A percentile compares a stretch with the other conserved stretches of the same genome.
phyloP scores from a whole-genome alignment of 176 grass and related monocot species.

The Rhynchospora pubera region DNA sequence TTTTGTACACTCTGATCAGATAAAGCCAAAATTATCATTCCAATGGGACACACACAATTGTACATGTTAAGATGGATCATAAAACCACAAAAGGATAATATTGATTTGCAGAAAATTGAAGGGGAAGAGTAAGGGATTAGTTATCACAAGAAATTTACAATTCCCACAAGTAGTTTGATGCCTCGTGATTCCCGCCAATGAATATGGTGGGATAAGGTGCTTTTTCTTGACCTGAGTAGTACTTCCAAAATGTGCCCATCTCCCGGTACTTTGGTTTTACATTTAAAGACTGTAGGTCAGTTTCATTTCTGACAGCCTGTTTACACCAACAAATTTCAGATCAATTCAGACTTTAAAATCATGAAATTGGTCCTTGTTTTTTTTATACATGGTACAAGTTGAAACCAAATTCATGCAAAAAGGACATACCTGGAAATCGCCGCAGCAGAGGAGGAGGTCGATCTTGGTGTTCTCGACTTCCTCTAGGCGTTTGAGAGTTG shows the following conservation, averaged over 20 bases:
- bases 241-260: slow-evolving; percentile 94
- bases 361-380: background rate
- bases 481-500: slow-evolving; percentile 49
- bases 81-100: background rate
- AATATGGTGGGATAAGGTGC: slow-evolving; percentile 87
- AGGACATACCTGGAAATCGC: slow-evolving; percentile 72
- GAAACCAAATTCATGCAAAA: background rate
- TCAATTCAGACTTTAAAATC: slow-evolving; percentile 1
- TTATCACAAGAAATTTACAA: slow-evolving; percentile 44
- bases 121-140: background rate
- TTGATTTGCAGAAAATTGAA: background rate
- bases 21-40: background rate
- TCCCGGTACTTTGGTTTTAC: slow-evolving; percentile 42
- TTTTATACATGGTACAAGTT: background rate
- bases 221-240: slow-evolving; percentile 77
- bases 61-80: background rate
- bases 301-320: slow-evolving; percentile 70
- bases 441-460: slow-evolving; percentile 81
- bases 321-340: background rate
- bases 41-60: background rate
- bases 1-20: background rate
- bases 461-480: slow-evolving; percentile 63
- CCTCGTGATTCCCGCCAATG: slow-evolving; percentile 84
- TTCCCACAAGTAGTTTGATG: slow-evolving; percentile 94
- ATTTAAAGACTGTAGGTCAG: slow-evolving; percentile 53